phyloP scores from a whole-genome alignment of 148 eudicot genomes.

The Pharnaceum exiguum region DNA sequence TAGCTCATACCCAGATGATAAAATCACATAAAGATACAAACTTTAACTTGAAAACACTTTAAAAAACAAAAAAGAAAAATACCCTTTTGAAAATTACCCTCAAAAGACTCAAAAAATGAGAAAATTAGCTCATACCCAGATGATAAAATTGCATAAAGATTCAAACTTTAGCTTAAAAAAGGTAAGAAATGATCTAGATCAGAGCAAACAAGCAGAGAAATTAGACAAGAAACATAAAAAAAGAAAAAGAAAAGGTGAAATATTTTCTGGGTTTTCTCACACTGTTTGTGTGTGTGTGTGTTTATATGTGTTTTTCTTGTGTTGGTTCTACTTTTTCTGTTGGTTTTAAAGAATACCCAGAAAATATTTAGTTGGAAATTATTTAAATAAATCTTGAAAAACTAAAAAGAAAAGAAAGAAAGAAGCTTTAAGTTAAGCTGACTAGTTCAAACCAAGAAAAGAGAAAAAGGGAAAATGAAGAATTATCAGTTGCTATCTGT shows the following conservation, averaged over 20 bases:
- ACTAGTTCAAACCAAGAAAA: constrained; percentile 46
- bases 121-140: constrained; percentile 34
- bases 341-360: constrained; percentile 23
- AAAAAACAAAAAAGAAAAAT: no score
- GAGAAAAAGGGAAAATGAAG: constrained; percentile 5
- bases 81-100: no score
- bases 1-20: no score
- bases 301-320: no score
- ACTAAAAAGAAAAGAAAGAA: constrained; percentile 16
- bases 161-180: constrained; percentile 6
- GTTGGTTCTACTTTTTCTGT: constrained; percentile 15
- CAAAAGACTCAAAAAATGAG: no score
- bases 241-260: constrained; percentile 11
- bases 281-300: not conserved
- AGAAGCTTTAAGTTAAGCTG: no score
- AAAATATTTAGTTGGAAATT: constrained; percentile 24
- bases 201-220: constrained; percentile 27
- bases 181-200: constrained; percentile 36
- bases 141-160: constrained; percentile 14
- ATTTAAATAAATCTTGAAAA: constrained; percentile 35
- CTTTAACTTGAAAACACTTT: no score
- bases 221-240: no score
- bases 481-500: constrained; percentile 13
- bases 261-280: constrained; percentile 7
- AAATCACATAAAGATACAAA: no score